Conservation (phyloP, 192 early-diverging fungal species). For the Chytriomyces confervae region DNA sequence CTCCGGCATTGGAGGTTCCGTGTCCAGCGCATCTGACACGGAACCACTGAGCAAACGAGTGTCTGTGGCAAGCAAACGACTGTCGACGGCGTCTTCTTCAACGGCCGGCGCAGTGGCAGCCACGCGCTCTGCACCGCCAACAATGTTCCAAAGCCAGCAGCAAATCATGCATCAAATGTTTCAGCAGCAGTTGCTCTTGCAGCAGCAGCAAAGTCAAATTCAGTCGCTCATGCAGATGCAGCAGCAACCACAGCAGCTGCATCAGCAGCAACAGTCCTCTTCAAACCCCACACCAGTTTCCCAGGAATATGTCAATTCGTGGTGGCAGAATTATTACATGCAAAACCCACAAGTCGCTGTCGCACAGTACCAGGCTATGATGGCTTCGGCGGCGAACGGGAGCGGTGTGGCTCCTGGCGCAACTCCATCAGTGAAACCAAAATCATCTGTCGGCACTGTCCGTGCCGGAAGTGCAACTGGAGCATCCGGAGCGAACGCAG, state of each 20-base stretch:
- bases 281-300: background rate
- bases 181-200: background rate
- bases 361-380: background rate
- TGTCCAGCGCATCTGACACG: no score
- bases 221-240: background rate
- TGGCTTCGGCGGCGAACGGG: background rate
- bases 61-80: no score
- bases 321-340: background rate
- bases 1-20: no score
- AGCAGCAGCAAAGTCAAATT: background rate
- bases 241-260: background rate
- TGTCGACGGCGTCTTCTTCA: no score
- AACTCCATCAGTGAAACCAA: no score
- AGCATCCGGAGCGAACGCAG: no score
- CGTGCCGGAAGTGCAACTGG: no score
- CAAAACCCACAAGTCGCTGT: conserved; percentile 7
- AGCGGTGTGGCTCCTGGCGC: no score
- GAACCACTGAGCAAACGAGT: no score
- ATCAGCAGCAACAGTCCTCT: background rate
- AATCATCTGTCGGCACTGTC: no score
- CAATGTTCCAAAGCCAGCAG: background rate
- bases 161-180: background rate
- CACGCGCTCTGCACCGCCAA: no score
- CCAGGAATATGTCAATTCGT: conserved; percentile 5
- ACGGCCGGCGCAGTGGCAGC: no score